Base-by-base conservation (phyloP, 306 rosid species). In the Mimosa pudica region DNA sequence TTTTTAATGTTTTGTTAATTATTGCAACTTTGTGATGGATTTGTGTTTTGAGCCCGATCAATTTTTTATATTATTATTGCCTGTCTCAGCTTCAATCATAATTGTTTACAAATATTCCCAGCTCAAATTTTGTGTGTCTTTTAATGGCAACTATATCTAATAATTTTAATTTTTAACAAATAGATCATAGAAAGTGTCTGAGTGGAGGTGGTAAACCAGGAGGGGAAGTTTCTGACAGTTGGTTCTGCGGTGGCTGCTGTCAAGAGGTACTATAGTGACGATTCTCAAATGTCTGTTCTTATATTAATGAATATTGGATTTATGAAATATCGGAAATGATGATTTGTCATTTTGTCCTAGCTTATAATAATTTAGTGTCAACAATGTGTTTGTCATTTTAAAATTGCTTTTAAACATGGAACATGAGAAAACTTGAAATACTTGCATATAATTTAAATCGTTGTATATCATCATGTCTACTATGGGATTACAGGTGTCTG, bases 171-270 rank as follows among this genome's bases (percentile, higher is more conserved):
- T 68, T 77, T 87, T 54, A 64, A 72, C 82, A 77, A 78, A 75
- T 90, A 95, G 98, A 92, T 95, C 98, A 95, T 38, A 86, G 73
- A 75, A 84, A 80, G 76, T 95, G 98, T 89, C 71, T 90, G 72
- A 80, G 75, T 75, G 87, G 85, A 74, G 82, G 81, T 71, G 88
- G 79, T 74, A 74, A 73, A 44, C 74, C 76, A 55, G 89, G 73
- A 81, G 93, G 73, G 85, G 80, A 72, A 7, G 83, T 73, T 71
- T 85, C 85, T 73, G 95, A 89, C 76, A 10, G 82, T 73, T 92
- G 91, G 93, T 89, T 91, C 85, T 95, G 98, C 69, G 82, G 89
- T 67, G 82, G 71, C 71, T 82, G 90, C 82, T 95, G 98, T 82
- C 98, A 84, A 83, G 91, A 90, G 98, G 97, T 95, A 91, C 79